These are phyloP conservation scores for Naganishia randhawae DNA, from an alignment of 768 basidiomycete species.

Conservation along the genomic window DNA sequence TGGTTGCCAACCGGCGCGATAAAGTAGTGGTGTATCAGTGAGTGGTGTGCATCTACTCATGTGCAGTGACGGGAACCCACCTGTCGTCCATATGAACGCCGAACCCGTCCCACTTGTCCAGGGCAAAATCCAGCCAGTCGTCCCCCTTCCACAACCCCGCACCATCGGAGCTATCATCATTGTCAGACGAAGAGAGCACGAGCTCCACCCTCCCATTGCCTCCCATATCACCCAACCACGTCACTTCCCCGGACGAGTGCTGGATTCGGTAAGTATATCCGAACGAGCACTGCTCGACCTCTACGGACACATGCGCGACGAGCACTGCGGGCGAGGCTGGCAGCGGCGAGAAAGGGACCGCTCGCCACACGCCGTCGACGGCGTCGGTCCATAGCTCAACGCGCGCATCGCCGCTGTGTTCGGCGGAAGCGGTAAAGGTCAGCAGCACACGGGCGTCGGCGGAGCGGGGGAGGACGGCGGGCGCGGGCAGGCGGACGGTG, in stretches of 20 bases:
- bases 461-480: neutral
- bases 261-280: conserved; percentile 27
- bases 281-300: conserved; percentile 7
- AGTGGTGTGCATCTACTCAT: too few relatives aligned
- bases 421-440: neutral
- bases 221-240: conserved; percentile 28
- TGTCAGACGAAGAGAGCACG: neutral
- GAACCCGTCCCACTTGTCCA: conserved; percentile 7
- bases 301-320: neutral
- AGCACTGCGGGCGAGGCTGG: neutral
- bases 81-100: neutral
- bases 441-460: neutral
- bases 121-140: neutral
- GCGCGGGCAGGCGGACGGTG: neutral
- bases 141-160: neutral
- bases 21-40: neutral
- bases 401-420: neutral
- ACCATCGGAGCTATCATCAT: neutral
- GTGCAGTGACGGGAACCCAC: neutral
- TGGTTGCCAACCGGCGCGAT: neutral
- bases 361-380: neutral
- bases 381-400: conserved; percentile 15
- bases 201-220: conserved; percentile 22
- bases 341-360: neutral
- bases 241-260: conserved; percentile 2